Evolutionary conservation across 1,139 yeast genomes (phyloP).

Genomic region (Candida sp.): DNA sequence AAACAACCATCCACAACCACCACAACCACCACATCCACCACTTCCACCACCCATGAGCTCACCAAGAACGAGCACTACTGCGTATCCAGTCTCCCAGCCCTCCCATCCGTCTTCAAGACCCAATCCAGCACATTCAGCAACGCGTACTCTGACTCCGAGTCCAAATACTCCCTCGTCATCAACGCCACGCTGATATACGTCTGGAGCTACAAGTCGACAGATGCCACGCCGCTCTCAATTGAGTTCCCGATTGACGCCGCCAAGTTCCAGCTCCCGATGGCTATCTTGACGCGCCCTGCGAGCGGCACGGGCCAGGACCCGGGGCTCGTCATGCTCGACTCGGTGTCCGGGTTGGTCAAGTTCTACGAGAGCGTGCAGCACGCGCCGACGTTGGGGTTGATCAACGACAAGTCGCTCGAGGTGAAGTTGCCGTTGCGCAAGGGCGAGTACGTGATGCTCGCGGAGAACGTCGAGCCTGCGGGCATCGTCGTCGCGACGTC

Average conservation of each 20-base stretch:
- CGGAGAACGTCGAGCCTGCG: slow-evolving; percentile 73
- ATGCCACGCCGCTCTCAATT: slow-evolving; percentile 59
- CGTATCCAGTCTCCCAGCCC: slow-evolving; percentile 63
- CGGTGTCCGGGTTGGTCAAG: slow-evolving; percentile 56
- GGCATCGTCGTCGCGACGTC: slow-evolving; percentile 79
- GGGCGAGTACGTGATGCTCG: slow-evolving; percentile 60
- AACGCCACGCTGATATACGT: slow-evolving; percentile 58
- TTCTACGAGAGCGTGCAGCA: slow-evolving; percentile 73
- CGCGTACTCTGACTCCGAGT: slow-evolving; percentile 58
- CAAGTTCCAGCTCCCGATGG: slow-evolving; percentile 45
- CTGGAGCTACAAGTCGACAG: slow-evolving; percentile 73
- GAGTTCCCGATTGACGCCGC: slow-evolving; percentile 41
- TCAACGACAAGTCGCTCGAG: slow-evolving; percentile 45
- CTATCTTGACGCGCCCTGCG: slow-evolving; percentile 68
- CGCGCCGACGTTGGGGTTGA: slow-evolving; percentile 69
- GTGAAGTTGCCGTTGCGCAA: slow-evolving; percentile 40
- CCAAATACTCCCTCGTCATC: slow-evolving; percentile 60
- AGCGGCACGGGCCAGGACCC: slow-evolving; percentile 65
- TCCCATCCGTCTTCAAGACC: slow-evolving; percentile 46
- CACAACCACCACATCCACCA: background rate
- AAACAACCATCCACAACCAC: slow-evolving; percentile 5
- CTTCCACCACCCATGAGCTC: slow-evolving; percentile 38
- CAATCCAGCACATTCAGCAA: slow-evolving; percentile 23
- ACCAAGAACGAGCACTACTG: slow-evolving; percentile 65
- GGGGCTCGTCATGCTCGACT: slow-evolving; percentile 65